Evolutionary conservation across 805 yeast species (phyloP).

Genomic region (Candida railenensis): DNA sequence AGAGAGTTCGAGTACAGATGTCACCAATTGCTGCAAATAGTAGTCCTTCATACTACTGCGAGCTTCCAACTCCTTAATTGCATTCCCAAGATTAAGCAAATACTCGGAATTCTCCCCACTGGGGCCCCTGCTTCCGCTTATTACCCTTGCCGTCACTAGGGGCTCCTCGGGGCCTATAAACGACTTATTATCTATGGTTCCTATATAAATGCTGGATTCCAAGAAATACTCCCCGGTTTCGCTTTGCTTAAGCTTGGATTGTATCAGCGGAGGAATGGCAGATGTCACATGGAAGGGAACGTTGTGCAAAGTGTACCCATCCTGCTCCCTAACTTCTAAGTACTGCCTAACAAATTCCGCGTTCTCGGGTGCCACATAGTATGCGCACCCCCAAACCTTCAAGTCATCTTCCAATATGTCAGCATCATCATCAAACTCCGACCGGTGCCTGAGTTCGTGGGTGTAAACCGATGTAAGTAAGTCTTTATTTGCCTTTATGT

Average conservation of each 20-base stretch:
- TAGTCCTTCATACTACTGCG: slow-evolving; percentile 19
- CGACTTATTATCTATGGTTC: slow-evolving; percentile 75
- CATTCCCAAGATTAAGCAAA: slow-evolving; percentile 50
- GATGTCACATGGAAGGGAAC: slow-evolving; percentile 59
- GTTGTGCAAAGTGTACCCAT: slow-evolving; percentile 74
- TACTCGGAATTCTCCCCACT: slow-evolving; percentile 82
- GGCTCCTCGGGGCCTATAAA: slow-evolving; percentile 81
- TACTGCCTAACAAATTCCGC: slow-evolving; percentile 64
- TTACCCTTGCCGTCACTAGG: slow-evolving; percentile 57
- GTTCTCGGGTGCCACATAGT: slow-evolving; percentile 66
- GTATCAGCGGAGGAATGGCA: background rate
- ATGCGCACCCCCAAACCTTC: slow-evolving; percentile 78
- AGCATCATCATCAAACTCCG: slow-evolving; percentile 13
- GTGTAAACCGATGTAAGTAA: slow-evolving; percentile 44
- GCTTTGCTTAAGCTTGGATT: slow-evolving; percentile 1
- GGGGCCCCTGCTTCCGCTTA: slow-evolving; percentile 63
- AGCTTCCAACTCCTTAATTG: slow-evolving; percentile 32
- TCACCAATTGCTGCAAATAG: slow-evolving; percentile 32
- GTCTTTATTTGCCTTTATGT: slow-evolving; percentile 39
- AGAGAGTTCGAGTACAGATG: background rate
- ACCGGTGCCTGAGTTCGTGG: slow-evolving; percentile 23
- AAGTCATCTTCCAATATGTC: slow-evolving; percentile 41
- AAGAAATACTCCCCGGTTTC: slow-evolving; percentile 42
- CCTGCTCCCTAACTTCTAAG: slow-evolving; percentile 81
- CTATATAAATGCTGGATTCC: slow-evolving; percentile 72